Evolutionary conservation across 305 asterid genomes (phyloP), one percentile per base, ranked within the genome.

Genomic region (Fraxinus nigra): DNA sequence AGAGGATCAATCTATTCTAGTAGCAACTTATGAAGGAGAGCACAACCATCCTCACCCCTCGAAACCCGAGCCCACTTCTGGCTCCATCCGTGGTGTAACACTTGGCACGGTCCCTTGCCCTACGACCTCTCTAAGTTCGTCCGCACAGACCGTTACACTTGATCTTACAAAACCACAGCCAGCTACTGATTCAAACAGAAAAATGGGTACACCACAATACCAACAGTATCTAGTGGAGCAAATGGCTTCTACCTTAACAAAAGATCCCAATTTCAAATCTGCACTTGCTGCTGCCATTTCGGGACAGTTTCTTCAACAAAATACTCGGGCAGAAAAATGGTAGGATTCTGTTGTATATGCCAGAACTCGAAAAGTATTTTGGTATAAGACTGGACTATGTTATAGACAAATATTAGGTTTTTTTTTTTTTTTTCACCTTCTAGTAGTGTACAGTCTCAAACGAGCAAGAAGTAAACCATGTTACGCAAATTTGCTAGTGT

Each of bases 21-120:
- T 95, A 0, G 98, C 98, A 81, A 95, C 97, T 22, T 95, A 95
- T 61, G 99, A 95, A 86, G 99, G 99, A 72, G 99, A 95, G 78
- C 99, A 95, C 87, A 94, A 94, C 88, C 99, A 95, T 80, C 81
- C 94, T 51, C 85, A 84, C 37, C 91, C 93, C 34, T 74, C 91
- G 1, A 95, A 93, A 85, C 75, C 43, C 9, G 98, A 95, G 82
- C 33, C 88, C 3, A 73, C 85, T 6, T 43, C 91, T 0, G 85
- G 86, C 73, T 76, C 91, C 34, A 90, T 48, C 78, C 82, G 82
- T 79, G 86, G 76, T 75, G 83, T 86, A 81, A 32, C 90, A 59
- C 75, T 86, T 32, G 87, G 90, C 80, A 86, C 79, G 18, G 87
- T 86, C 78, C 87, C 95, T 22, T 82, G 91, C 81, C 87, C 95